Evolutionary conservation across 352 stramenopile species (phyloP).

Genomic region (Phytopythium cucurbitacearum): DNA sequence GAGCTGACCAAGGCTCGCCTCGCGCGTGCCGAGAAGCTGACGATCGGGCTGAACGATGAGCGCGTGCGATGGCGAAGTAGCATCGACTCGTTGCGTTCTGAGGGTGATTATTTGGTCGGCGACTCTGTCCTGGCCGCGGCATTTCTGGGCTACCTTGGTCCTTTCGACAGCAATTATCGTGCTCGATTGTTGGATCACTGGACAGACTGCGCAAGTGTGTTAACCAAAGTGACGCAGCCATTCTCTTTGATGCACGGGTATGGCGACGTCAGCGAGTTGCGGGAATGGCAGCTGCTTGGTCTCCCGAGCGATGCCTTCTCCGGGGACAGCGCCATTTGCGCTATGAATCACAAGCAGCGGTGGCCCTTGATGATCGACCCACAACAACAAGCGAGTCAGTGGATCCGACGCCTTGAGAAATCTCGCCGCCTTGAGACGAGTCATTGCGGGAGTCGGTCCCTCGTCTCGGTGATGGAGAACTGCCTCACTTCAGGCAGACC

Average conservation of each 20-base stretch:
- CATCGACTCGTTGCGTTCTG: slow-evolving; percentile 48
- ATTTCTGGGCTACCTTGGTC: slow-evolving; percentile 53
- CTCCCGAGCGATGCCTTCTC: slow-evolving; percentile 88
- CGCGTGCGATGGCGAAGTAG: slow-evolving; percentile 61
- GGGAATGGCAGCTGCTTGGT: slow-evolving; percentile 84
- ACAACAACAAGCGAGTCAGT: slow-evolving; percentile 90
- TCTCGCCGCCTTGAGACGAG: slow-evolving; percentile 58
- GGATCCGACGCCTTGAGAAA: slow-evolving; percentile 87
- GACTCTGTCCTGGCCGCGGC: slow-evolving; percentile 65
- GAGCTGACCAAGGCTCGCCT: slow-evolving; percentile 54
- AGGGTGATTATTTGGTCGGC: slow-evolving; percentile 42
- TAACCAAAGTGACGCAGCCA: slow-evolving; percentile 24
- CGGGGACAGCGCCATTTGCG: slow-evolving; percentile 89
- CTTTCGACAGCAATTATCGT: slow-evolving; percentile 54
- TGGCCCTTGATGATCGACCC: slow-evolving; percentile 94
- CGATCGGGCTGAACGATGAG: slow-evolving; percentile 60
- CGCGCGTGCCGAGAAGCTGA: slow-evolving; percentile 59
- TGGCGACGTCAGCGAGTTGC: slow-evolving; percentile 79
- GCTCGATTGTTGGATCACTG: slow-evolving; percentile 27
- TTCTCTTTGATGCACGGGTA: slow-evolving; percentile 69
- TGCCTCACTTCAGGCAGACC: slow-evolving; percentile 33
- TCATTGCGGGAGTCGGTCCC: slow-evolving; percentile 46
- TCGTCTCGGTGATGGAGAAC: slow-evolving; percentile 39
- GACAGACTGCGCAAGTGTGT: slow-evolving; percentile 5
- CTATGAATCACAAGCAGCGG: slow-evolving; percentile 76